A percentile compares a stretch with the other conserved stretches of the same genome.
phyloP scores from a whole-genome alignment of 768 basidiomycete genomes.

The Filobasidium wieringae region DNA sequence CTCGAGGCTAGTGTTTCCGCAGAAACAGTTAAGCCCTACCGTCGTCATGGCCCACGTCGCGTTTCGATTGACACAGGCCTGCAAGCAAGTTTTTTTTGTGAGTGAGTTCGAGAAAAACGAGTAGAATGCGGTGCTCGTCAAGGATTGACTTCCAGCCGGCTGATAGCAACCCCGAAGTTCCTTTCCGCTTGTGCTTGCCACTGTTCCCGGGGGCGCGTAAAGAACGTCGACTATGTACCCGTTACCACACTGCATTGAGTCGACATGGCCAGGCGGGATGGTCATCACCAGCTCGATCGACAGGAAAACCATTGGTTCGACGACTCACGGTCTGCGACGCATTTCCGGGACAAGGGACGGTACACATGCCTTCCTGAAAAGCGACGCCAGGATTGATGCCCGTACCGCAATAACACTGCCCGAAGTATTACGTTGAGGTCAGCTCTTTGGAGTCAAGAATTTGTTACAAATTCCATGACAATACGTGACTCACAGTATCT shows the following conservation, averaged over 20 bases:
- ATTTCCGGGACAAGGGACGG: constrained; percentile 19
- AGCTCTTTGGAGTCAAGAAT: too few relatives aligned
- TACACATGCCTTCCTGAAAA: constrained; percentile 10
- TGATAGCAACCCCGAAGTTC: constrained; percentile 23
- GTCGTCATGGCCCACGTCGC: constrained; percentile 27
- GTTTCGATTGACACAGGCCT: constrained; percentile 21
- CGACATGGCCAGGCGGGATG: constrained; percentile 15
- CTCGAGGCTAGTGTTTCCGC: constrained; percentile 19
- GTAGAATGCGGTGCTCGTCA: constrained; percentile 17
- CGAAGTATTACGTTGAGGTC: too few relatives aligned
- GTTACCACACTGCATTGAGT: constrained; percentile 20
- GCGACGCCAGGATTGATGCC: constrained; percentile 5
- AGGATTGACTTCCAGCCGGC: constrained; percentile 11
- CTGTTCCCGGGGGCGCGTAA: constrained; percentile 14
- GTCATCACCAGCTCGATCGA: constrained; percentile 11
- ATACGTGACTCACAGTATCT: constrained; percentile 1
- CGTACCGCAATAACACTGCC: constrained; percentile 18
- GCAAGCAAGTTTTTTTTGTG: constrained; percentile 27
- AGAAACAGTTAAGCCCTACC: constrained; percentile 21
- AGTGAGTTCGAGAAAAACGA: constrained; percentile 20
- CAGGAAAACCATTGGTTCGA: constrained; percentile 17
- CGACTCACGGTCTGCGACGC: constrained; percentile 14
- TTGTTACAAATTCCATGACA: too few relatives aligned
- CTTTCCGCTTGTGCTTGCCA: background rate
- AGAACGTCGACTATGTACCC: constrained; percentile 15